Conservation (phyloP, 163 green algal genomes). For the Volvox carteri region DNA sequence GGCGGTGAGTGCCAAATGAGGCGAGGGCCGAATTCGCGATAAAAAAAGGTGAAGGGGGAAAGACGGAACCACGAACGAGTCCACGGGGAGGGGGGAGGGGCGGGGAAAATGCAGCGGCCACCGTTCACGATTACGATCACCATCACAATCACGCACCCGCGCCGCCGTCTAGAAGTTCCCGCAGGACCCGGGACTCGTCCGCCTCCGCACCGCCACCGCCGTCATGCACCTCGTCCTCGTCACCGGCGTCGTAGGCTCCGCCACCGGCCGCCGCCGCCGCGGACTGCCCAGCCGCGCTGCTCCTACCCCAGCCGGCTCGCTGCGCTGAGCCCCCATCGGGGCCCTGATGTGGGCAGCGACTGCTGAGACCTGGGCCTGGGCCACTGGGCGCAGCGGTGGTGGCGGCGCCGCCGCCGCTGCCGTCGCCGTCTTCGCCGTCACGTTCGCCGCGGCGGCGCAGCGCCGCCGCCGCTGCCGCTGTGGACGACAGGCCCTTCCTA, state of each 20-base stretch:
- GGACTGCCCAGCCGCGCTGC: background rate
- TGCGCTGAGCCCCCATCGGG: too few relatives aligned
- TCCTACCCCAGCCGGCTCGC: too few relatives aligned
- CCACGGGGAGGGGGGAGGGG: background rate
- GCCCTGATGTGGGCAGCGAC: too few relatives aligned
- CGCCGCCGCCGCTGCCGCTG: constrained; percentile 10
- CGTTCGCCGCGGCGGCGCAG: constrained; percentile 9
- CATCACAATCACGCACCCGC: constrained; percentile 56
- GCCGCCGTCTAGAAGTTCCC: constrained; percentile 86
- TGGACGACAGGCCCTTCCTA: constrained; percentile 6
- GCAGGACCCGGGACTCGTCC: constrained; percentile 73
- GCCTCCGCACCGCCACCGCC: constrained; percentile 20
- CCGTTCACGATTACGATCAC: background rate
- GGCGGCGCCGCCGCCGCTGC: constrained; percentile 1
- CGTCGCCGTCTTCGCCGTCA: background rate
- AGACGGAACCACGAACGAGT: too few relatives aligned
- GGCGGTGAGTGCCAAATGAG: too few relatives aligned
- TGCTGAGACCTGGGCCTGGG: background rate
- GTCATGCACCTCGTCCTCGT: background rate
- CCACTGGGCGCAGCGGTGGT: background rate
- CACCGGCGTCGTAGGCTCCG: constrained; percentile 13
- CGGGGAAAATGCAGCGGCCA: background rate
- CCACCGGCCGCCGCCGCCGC: background rate
- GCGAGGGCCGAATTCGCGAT: too few relatives aligned
- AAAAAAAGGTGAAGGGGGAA: too few relatives aligned